Base-by-base conservation (phyloP, 2,329 filamentous ascomycete genomes). In the Didymella pomorum region DNA sequence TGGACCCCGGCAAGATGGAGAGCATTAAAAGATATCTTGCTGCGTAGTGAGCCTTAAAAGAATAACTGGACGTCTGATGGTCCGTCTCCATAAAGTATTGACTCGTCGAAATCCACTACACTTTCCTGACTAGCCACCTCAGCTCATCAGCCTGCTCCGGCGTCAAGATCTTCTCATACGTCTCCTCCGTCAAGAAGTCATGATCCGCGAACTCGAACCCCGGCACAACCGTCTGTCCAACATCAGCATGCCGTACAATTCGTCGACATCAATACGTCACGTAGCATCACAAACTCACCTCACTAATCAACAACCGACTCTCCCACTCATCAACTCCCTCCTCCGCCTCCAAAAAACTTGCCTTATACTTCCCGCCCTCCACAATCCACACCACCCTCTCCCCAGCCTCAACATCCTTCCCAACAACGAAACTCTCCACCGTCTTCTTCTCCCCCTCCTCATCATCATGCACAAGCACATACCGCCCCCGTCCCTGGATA, bases 331-430 rank as follows among this genome's bases (percentile, higher is more conserved):
- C 75, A 10, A 70, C 72, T 50, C 83, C 81, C 1, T 81, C 79
- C 46, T 42, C 39, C 28, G 35, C 44, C 29, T 89, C 72, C 56
- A 90, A 68, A 72, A 83, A 89, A 66, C 82, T 87, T 11, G 83
- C 84, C 76, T 90, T 91, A 71, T 83, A 91, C 71, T 86, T 86
- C 4, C 85, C 87, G 0, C 88, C 87, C 52, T 89, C 86, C 8
- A 91, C 87, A 59, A 89, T 79, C 88, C 88, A 91, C 71, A 89
- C 86, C 68, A 88, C 63, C 70, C 71, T 83, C 78, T 91, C 88
- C 0, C 87, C 88, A 0, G 69, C 74, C 4, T 77, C 78, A 5
- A 89, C 76, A 69, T 88, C 77, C 12, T 79, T 79, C 0, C 87
- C 88, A 1, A 90, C 88, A 3, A 87, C 73, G 65, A 89, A 90